Evolutionary conservation across 73 alveolate genomes (phyloP), one percentile per base, ranked within the genome.

Genomic region (Symbiodinium natans): DNA sequence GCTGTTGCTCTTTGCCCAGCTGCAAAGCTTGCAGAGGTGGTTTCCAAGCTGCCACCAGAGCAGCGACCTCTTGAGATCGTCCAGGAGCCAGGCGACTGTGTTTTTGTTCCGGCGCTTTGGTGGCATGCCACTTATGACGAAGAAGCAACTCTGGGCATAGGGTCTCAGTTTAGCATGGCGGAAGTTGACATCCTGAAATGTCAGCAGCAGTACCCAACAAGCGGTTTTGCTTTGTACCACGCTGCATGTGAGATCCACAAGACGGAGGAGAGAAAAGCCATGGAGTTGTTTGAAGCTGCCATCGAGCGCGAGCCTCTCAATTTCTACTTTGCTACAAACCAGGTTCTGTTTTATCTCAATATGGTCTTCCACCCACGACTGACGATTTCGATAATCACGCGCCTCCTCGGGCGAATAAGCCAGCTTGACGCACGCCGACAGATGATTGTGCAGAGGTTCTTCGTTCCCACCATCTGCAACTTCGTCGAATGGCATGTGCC

Each of bases 91-190:
- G 98, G 98, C 34, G 90, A 92, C 27, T 43, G 85, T 31, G 92
- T 92, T 1, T 92, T 92, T 52, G 98, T 92, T 11, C 98, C 98
- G 43, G 92, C 98, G 21, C 98, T 92, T 8, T 92, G 98, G 98
- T 92, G 98, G 98, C 98, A 92, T 92, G 98, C 98, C 68, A 92
- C 98, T 63, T 92, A 46, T 34, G 92, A 92, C 54, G 92, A 92
- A 25, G 98, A 75, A 80, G 85, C 98, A 1, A 92, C 92, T 2
- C 83, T 92, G 41, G 92, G 98, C 39, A 39, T 92, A 23, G 92
- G 98, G 6, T 92, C 98, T 11, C 98, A 90, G 88, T 90, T 90
- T 75, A 90, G 97, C 88, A 90, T 90, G 97, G 97, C 97, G n/a
- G 97, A 90, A 41, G 52, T 90, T 41, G 88, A 90, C 39, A 73